These are phyloP conservation scores for Chlorella sp. DNA, from an alignment of 139 green algal species.

Conservation along the genomic window DNA sequence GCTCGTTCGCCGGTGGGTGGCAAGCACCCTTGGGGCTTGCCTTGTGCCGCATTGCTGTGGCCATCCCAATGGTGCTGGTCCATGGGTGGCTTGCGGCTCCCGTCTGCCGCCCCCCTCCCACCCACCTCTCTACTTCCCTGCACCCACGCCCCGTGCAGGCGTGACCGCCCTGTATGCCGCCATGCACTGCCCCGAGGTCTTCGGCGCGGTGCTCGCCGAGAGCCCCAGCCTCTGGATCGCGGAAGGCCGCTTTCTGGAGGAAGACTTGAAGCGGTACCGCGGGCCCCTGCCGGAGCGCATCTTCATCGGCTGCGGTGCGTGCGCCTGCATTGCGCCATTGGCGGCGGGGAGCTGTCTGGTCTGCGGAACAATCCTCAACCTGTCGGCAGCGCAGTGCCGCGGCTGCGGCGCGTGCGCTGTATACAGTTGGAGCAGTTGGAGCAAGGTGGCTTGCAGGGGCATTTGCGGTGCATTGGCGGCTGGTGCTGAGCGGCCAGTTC, in stretches of 20 bases:
- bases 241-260: conserved; percentile 45
- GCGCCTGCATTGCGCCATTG: too few relatives aligned
- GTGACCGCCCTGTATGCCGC: conserved; percentile 54
- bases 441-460: too few relatives aligned
- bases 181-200: conserved; percentile 55
- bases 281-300: conserved; percentile 56
- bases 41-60: too few relatives aligned
- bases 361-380: too few relatives aligned
- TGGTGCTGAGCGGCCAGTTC: too few relatives aligned
- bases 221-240: conserved; percentile 55
- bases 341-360: too few relatives aligned
- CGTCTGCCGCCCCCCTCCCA: too few relatives aligned
- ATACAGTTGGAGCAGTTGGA: too few relatives aligned
- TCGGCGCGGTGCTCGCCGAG: conserved; percentile 53
- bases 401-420: too few relatives aligned
- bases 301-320: conserved; percentile 51
- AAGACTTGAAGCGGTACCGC: conserved; percentile 27
- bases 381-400: too few relatives aligned
- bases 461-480: too few relatives aligned
- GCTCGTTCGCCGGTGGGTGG: conserved; percentile 45
- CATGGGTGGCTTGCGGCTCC: background rate
- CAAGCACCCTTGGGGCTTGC: too few relatives aligned
- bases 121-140: background rate
- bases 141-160: background rate
- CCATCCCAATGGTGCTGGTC: background rate